Evolutionary conservation across 345 rosid species (phyloP).

Genomic region (Gossypium longicalyx): DNA sequence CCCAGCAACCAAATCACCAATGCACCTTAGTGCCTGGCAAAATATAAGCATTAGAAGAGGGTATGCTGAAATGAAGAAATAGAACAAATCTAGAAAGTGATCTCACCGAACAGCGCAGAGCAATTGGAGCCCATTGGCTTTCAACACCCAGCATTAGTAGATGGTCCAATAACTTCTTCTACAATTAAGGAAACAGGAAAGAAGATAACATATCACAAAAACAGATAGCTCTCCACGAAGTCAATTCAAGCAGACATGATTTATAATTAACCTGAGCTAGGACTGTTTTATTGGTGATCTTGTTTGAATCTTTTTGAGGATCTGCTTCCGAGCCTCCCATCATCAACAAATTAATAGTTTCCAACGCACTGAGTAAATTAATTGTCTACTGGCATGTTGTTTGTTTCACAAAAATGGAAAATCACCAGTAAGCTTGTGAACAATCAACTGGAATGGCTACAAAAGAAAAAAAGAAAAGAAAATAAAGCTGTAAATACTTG

Average conservation of each 20-base stretch:
- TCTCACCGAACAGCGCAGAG: slow-evolving; percentile 82
- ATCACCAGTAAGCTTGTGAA: slow-evolving; percentile 35
- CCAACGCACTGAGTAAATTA: slow-evolving; percentile 76
- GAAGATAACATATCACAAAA: slow-evolving; percentile 16
- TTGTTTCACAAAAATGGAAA: slow-evolving; percentile 37
- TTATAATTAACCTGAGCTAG: slow-evolving; percentile 71
- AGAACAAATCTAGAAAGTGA: not conserved
- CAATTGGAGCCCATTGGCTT: slow-evolving; percentile 93
- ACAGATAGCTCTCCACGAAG: not conserved
- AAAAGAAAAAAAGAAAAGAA: slow-evolving; percentile 7
- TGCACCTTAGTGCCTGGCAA: slow-evolving; percentile 75
- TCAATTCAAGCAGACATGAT: slow-evolving; percentile 9
- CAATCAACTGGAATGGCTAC: not conserved
- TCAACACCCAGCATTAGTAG: slow-evolving; percentile 88
- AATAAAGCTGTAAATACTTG: slow-evolving; percentile 16
- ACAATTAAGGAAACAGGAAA: slow-evolving; percentile 24
- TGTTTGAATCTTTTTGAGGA: slow-evolving; percentile 68
- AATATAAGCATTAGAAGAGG: slow-evolving; percentile 17
- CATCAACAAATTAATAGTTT: slow-evolving; percentile 78
- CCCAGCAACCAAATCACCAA: slow-evolving; percentile 72
- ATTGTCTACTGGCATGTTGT: slow-evolving; percentile 89
- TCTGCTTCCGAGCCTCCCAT: slow-evolving; percentile 67
- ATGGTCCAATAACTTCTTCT: slow-evolving; percentile 79
- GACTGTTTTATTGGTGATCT: slow-evolving; percentile 70
- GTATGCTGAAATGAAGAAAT: not conserved